Evolutionary conservation across 768 basidiomycete species (phyloP).

Genomic region (Podaxis pistillaris): DNA sequence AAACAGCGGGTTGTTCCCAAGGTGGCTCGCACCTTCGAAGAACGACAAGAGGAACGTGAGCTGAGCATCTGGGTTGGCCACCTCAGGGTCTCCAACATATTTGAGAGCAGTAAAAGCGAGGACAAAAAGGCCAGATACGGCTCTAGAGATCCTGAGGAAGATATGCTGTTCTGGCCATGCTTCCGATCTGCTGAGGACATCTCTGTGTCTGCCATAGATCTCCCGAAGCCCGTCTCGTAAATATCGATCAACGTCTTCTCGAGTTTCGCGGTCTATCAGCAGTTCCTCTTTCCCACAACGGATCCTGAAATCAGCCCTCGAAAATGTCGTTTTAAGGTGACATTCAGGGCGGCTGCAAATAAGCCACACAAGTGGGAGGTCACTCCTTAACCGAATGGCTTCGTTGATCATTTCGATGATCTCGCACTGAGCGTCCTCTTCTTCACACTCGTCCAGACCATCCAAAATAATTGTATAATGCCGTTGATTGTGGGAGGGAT

Average conservation of each 20-base stretch:
- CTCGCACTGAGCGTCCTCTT: background rate
- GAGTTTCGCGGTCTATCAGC: background rate
- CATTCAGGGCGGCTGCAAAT: conserved; percentile 27
- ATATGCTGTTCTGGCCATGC: background rate
- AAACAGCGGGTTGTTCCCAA: too few relatives aligned
- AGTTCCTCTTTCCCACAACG: background rate
- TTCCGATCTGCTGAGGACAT: background rate
- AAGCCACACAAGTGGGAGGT: conserved; percentile 21
- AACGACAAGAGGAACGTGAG: background rate
- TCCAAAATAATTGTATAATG: background rate
- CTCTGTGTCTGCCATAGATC: background rate
- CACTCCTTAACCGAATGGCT: background rate
- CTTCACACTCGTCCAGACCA: background rate
- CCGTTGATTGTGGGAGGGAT: too few relatives aligned
- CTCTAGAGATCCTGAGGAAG: background rate
- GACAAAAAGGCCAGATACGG: background rate
- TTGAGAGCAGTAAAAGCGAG: background rate
- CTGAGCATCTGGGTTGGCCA: background rate
- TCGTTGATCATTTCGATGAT: background rate
- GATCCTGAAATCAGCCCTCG: background rate
- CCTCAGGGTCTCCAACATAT: background rate
- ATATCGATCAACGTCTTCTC: background rate
- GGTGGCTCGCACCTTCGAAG: background rate
- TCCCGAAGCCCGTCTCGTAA: background rate
- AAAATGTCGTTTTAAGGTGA: conserved; percentile 18